Base-by-base conservation (phyloP, 2,329 filamentous ascomycete species). In the Cladophialophora carrionii region DNA sequence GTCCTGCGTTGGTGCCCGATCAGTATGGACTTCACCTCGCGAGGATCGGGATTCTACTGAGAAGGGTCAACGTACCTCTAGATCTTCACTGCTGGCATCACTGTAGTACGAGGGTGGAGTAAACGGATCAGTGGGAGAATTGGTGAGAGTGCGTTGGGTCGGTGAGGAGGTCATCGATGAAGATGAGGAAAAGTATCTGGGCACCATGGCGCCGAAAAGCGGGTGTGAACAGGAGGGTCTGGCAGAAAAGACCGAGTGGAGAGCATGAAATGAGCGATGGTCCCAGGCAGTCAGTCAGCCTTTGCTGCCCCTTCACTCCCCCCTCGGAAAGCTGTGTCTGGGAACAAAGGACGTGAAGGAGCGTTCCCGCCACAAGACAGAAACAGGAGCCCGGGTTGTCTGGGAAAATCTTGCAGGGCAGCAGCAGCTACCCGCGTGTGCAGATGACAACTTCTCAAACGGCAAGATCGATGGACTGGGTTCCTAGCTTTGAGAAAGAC, bases 41-140 rank as follows among this genome's bases (percentile, higher is more conserved):
- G 37, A 14, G 43, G 22, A 51, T 24, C n/a, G 32, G 34, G 43
- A 34, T 49, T 9, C n/a, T 2, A 29, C 29, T 20, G 24, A 26
- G 12, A 31, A 57, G 12, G 57, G 57, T 17, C 49, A 58, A 62
- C 61, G 26, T 61, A 70, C 69, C 62, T 68, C 65, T 32, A 65
- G 68, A 34, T 67, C 63, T 34, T 71, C 67, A 37, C 62, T 65
- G 51, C 65, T 66, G 41, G 57, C 48, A 53, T 70, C 68, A 58
- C 71, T 71, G 64, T 69, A 68, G 64, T 63, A 63, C 8, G 70
- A 72, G 10, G 68, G 67, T 51, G 67, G 64, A 41, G 62, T 70
- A 49, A 57, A 53, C 24, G 61, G 59, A 29, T 69, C 52, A 43
- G 61, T 64, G 31, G 65, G 58, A 51, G 57, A 59, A 37, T 62